phyloP scores from a whole-genome alignment of 2,329 filamentous ascomycete species.

The Chaetomium sp. region DNA sequence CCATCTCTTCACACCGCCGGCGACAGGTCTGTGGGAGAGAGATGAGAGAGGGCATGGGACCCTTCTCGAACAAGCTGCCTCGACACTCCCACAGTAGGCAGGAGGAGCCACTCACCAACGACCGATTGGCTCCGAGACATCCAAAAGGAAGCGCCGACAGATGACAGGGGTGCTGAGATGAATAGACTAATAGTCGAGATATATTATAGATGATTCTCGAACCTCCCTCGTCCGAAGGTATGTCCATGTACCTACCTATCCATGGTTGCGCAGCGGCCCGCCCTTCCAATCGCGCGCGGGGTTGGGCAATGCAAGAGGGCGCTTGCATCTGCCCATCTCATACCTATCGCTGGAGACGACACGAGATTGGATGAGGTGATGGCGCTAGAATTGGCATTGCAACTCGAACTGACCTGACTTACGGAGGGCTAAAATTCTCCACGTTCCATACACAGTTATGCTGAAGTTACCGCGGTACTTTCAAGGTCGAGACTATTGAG shows the following conservation, averaged over 20 bases:
- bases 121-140: constrained; percentile 21
- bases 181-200: background rate
- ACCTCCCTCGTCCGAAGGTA: background rate
- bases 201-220: constrained; percentile 17
- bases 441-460: background rate
- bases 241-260: no score
- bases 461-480: background rate
- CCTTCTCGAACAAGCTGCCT: background rate
- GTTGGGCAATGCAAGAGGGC: background rate
- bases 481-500: background rate
- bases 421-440: background rate
- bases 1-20: constrained; percentile 13
- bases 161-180: constrained; percentile 3
- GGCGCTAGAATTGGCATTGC: background rate
- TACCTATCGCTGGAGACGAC: background rate
- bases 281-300: constrained; percentile 2
- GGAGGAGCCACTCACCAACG: constrained; percentile 4
- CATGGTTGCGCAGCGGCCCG: constrained; percentile 16
- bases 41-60: background rate
- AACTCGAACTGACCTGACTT: background rate
- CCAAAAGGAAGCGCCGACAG: constrained; percentile 21
- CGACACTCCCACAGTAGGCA: background rate
- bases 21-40: background rate
- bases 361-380: background rate
- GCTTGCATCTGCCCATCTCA: constrained; percentile 22